A percentile compares a stretch with the other conserved stretches of the same genome.
Evolutionary conservation across 441 rosid species (phyloP).

Genomic region (Aquilaria agallochum): DNA sequence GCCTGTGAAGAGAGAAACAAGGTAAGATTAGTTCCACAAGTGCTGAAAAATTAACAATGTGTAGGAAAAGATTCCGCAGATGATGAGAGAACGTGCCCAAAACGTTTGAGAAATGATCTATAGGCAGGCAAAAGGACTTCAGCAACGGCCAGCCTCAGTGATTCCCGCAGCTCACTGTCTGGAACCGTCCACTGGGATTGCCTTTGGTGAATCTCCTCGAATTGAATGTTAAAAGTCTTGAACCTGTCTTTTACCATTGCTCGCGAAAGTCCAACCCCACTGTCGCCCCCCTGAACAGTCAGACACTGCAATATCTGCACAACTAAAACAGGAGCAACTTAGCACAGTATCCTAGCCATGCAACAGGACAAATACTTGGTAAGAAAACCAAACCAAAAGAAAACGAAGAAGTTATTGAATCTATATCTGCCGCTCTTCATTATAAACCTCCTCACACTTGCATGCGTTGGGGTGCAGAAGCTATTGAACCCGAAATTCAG

Average conservation of each 20-base stretch:
- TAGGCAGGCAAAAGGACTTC: slow-evolving; percentile 93
- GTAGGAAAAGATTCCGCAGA: neutral
- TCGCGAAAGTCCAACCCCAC: slow-evolving; percentile 50
- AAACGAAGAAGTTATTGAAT: no score
- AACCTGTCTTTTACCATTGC: slow-evolving; percentile 78
- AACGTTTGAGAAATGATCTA: slow-evolving; percentile 85
- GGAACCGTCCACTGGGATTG: slow-evolving; percentile 98
- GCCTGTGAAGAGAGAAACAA: slow-evolving; percentile 36
- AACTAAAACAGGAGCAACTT: slow-evolving; percentile 8
- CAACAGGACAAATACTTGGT: no score
- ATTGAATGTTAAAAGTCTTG: slow-evolving; percentile 80
- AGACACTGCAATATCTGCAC: slow-evolving; percentile 85
- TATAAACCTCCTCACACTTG: no score
- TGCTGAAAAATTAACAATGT: neutral
- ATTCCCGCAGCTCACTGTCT: slow-evolving; percentile 87
- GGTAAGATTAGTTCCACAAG: neutral
- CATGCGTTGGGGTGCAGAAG: no score
- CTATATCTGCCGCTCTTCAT: no score
- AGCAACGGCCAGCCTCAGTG: slow-evolving; percentile 86
- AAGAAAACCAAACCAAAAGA: no score
- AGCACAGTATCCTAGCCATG: slow-evolving; percentile 6
- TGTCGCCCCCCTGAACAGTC: slow-evolving; percentile 50
- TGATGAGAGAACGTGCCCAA: slow-evolving; percentile 39
- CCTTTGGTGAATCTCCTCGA: slow-evolving; percentile 84
- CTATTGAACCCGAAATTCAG: no score